Percentiles rank a stretch among this genome's conserved stretches.
phyloP scores from a whole-genome alignment of 2,329 filamentous ascomycete species.

The Escovopsis weberi region DNA sequence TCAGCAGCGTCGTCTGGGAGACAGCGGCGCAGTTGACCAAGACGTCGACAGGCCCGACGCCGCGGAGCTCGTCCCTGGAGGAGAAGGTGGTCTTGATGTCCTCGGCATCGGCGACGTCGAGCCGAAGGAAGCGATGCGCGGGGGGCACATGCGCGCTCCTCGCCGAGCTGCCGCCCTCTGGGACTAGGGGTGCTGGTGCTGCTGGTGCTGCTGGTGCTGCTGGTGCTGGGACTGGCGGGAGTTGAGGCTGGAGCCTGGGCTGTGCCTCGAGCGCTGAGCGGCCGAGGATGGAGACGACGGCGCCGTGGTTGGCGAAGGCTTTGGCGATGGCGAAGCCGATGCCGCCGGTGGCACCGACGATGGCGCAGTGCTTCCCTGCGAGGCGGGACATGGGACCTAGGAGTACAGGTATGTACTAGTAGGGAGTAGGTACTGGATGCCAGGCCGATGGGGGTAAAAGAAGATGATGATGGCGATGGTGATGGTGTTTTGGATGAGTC shows the following conservation, averaged over 20 bases:
- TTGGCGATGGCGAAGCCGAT: conserved; percentile 55
- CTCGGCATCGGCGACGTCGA: conserved; percentile 17
- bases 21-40: conserved; percentile 73
- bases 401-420: too few species aligned
- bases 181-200: too few species aligned
- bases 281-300: conserved; percentile 45
- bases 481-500: too few species aligned
- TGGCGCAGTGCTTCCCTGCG: conserved; percentile 37
- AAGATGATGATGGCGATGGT: too few species aligned
- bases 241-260: conserved; percentile 22
- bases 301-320: conserved; percentile 49
- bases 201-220: too few species aligned
- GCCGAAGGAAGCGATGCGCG: conserved; percentile 19
- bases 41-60: conserved; percentile 32
- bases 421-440: too few species aligned
- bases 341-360: conserved; percentile 57
- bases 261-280: conserved; percentile 34
- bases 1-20: conserved; percentile 49
- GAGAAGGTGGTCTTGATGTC: conserved; percentile 19
- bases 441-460: too few species aligned
- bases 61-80: conserved; percentile 1
- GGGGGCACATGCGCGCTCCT: conserved; percentile 4
- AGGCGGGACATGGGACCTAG: conserved; percentile 17
- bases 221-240: conserved; percentile 7
- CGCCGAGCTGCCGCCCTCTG: too few species aligned